These are phyloP conservation scores for Serendipita sp. DNA, from an alignment of 768 basidiomycete genomes.

Conservation along the genomic window DNA sequence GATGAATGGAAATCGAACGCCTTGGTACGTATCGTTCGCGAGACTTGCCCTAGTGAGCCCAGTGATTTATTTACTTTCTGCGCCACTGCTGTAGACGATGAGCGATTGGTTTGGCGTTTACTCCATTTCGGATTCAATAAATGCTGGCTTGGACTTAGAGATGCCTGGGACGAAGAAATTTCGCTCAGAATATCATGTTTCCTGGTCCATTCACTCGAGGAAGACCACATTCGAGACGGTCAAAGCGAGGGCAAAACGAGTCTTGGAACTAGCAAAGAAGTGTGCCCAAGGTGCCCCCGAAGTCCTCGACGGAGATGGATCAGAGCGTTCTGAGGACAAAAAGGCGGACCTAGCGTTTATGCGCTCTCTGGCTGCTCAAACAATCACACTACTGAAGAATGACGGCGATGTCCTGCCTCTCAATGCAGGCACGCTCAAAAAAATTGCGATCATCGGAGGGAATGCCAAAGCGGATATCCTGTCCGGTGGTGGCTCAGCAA, in stretches of 20 bases:
- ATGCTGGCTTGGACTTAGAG: constrained; percentile 21
- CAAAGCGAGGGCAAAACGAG: constrained; percentile 31
- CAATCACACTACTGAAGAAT: constrained; percentile 36
- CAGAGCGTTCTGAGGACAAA: constrained; percentile 24
- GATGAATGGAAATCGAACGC: constrained; percentile 22
- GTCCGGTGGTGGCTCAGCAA: constrained; percentile 24
- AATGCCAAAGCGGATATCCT: constrained; percentile 20
- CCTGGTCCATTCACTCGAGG: constrained; percentile 16
- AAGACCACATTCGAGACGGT: constrained; percentile 24
- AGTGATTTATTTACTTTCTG: too few relatives aligned
- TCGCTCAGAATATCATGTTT: constrained; percentile 9
- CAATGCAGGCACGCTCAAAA: constrained; percentile 15
- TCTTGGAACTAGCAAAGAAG: constrained; percentile 20
- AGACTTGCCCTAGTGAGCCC: too few relatives aligned
- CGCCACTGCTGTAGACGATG: constrained; percentile 15
- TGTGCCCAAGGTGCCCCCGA: background rate
- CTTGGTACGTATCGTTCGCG: constrained; percentile 11
- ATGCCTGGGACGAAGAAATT: constrained; percentile 24
- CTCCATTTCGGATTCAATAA: constrained; percentile 18
- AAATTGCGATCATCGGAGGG: constrained; percentile 17
- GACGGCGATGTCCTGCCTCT: constrained; percentile 21
- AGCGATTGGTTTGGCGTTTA: constrained; percentile 18
- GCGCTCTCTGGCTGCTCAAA: constrained; percentile 24
- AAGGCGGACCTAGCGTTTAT: constrained; percentile 27
- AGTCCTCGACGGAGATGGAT: constrained; percentile 34